Evolutionary conservation across 2,329 filamentous ascomycete genomes (phyloP).

Genomic region (Leptographium flavum): DNA sequence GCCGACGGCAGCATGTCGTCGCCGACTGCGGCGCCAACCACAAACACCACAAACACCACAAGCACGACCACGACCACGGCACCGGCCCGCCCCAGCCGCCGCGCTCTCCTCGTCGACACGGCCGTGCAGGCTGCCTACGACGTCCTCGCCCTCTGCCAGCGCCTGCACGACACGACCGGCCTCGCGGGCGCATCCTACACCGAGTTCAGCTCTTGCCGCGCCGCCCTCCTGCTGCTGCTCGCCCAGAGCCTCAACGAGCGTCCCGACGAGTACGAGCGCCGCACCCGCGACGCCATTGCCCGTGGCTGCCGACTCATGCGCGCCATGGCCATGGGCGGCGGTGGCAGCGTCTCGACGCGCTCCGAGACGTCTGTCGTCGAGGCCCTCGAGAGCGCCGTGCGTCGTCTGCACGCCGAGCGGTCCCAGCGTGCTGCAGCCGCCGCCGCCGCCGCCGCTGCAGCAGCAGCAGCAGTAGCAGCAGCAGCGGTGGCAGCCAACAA

Average conservation of each 20-base stretch:
- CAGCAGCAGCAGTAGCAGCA: no score
- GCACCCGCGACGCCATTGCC: background rate
- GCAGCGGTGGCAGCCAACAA: background rate
- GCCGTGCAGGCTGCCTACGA: conserved; percentile 37
- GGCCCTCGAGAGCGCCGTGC: conserved; percentile 2
- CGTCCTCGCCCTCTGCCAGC: conserved; percentile 33
- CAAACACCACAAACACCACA: no score
- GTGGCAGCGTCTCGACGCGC: conserved; percentile 2
- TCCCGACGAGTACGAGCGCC: background rate
- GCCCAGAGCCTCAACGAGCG: conserved; percentile 9
- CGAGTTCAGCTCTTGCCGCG: conserved; percentile 40
- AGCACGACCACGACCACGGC: background rate
- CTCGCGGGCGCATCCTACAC: conserved; percentile 40
- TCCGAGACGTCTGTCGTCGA: conserved; percentile 6
- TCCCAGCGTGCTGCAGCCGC: background rate
- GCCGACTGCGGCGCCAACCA: no score
- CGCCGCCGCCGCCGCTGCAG: background rate
- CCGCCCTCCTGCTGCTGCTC: conserved; percentile 30
- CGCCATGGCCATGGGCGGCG: conserved; percentile 1
- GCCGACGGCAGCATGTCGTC: no score
- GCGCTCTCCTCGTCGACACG: conserved; percentile 27
- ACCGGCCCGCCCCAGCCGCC: conserved; percentile 2
- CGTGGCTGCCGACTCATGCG: conserved; percentile 2
- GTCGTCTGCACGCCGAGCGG: conserved; percentile 1
- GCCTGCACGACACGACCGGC: conserved; percentile 33